Evolutionary conservation across 257 asterid genomes (phyloP).

Genomic region (Cordia subcordata): DNA sequence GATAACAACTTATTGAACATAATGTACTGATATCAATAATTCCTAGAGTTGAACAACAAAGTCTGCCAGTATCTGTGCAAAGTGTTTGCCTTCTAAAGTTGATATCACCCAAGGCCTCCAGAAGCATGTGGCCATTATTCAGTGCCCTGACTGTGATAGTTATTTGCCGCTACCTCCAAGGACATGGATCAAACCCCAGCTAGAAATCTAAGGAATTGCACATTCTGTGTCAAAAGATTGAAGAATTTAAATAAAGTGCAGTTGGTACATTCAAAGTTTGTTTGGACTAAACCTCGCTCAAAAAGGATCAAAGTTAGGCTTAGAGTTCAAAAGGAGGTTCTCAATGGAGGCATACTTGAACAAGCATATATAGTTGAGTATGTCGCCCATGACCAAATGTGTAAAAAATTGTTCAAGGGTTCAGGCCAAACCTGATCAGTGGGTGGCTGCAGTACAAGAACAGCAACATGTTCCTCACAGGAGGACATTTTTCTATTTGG

Average conservation of each 20-base stretch:
- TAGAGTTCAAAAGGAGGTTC: slow-evolving; percentile 28
- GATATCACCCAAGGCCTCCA: slow-evolving; percentile 31
- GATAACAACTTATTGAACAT: no score
- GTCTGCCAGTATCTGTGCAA: slow-evolving; percentile 33
- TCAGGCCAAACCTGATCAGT: slow-evolving; percentile 35
- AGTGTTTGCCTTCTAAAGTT: slow-evolving; percentile 22
- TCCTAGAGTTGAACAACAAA: no score
- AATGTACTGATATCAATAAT: no score
- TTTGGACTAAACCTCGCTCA: slow-evolving; percentile 34
- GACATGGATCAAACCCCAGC: slow-evolving; percentile 28
- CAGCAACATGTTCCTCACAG: slow-evolving; percentile 29
- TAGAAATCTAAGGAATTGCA: slow-evolving; percentile 37
- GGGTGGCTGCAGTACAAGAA: slow-evolving; percentile 37
- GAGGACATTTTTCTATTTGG: slow-evolving; percentile 31
- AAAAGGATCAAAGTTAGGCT: slow-evolving; percentile 27
- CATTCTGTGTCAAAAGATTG: slow-evolving; percentile 29
- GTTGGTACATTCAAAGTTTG: slow-evolving; percentile 23
- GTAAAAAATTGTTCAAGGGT: slow-evolving; percentile 27
- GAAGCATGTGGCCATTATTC: slow-evolving; percentile 24
- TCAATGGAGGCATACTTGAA: slow-evolving; percentile 24
- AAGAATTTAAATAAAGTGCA: slow-evolving; percentile 27
- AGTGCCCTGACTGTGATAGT: slow-evolving; percentile 30
- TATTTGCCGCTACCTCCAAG: slow-evolving; percentile 35
- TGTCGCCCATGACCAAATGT: slow-evolving; percentile 33
- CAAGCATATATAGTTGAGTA: slow-evolving; percentile 22